Conservation (phyloP, 108 stramenopile species). For the Mayamaea pseudoterrestris region DNA sequence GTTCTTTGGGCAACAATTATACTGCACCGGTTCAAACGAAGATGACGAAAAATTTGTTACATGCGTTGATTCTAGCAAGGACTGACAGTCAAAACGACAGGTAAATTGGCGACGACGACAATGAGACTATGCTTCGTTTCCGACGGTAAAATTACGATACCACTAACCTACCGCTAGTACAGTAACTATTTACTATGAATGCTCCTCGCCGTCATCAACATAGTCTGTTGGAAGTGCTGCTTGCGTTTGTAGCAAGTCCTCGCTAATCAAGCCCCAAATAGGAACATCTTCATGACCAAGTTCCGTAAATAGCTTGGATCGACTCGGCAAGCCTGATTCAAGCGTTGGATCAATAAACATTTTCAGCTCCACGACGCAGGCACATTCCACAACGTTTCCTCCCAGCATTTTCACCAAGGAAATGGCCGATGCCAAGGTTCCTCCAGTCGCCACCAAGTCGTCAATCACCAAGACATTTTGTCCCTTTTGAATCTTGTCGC, state of each 20-base stretch:
- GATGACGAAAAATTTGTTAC: too few species aligned
- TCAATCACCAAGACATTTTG: conserved; percentile 91
- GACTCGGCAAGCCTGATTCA: conserved; percentile 58
- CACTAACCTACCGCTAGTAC: too few species aligned
- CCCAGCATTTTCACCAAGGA: conserved; percentile 61
- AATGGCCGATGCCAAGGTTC: conserved; percentile 77
- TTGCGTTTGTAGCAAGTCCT: conserved; percentile 73
- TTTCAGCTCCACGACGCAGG: conserved; percentile 87
- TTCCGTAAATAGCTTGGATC: conserved; percentile 55
- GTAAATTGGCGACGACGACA: too few species aligned
- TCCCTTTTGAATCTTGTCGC: conserved; percentile 73
- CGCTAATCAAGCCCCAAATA: conserved; percentile 81
- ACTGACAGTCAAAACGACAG: too few species aligned
- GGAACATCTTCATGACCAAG: conserved; percentile 52
- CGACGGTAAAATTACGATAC: too few species aligned
- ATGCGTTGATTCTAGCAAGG: too few species aligned
- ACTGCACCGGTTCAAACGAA: too few species aligned
- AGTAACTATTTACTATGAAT: conserved; percentile 29
- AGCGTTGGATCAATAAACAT: conserved; percentile 71
- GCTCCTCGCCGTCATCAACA: conserved; percentile 86
- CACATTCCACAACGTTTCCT: conserved; percentile 77
- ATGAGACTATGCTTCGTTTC: too few species aligned
- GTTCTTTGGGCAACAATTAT: too few species aligned
- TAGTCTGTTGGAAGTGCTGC: conserved; percentile 63
- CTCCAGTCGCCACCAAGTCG: conserved; percentile 97